These are phyloP conservation scores for Fagopyrum tataricum DNA, from an alignment of 148 eudicot genomes.

Conservation along the genomic window DNA sequence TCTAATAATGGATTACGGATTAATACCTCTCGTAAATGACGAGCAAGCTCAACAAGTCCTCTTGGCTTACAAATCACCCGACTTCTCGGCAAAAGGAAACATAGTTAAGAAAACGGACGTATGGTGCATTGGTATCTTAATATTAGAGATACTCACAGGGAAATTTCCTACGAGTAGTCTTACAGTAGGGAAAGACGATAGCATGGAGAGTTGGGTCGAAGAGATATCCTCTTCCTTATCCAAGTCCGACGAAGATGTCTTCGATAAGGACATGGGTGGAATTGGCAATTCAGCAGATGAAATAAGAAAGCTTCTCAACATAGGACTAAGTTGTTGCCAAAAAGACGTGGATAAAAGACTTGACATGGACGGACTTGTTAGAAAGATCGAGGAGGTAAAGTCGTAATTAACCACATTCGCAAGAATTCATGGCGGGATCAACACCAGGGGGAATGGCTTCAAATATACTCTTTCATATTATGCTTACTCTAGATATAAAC, in stretches of 20 bases:
- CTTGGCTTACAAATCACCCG: conserved; percentile 68
- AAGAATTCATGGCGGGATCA: background rate
- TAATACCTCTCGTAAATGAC: conserved; percentile 49
- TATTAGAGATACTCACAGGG: conserved; percentile 56
- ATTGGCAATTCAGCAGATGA: conserved; percentile 22
- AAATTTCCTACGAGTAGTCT: conserved; percentile 51
- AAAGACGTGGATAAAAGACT: conserved; percentile 47
- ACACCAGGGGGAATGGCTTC: background rate
- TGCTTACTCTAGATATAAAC: background rate
- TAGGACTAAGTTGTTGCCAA: conserved; percentile 51
- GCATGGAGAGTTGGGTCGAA: conserved; percentile 42
- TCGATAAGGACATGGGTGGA: conserved; percentile 46
- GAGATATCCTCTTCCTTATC: conserved; percentile 14
- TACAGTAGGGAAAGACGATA: conserved; percentile 26
- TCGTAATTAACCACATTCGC: background rate
- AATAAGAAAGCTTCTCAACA: conserved; percentile 45
- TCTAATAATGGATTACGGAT: conserved; percentile 57
- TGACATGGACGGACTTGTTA: conserved; percentile 40
- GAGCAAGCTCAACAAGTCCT: conserved; percentile 42
- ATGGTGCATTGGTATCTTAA: conserved; percentile 64
- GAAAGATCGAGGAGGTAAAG: conserved; percentile 38
- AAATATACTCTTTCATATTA: background rate
- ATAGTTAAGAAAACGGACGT: conserved; percentile 53
- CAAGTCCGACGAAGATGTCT: conserved; percentile 19
- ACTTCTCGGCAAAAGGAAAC: conserved; percentile 38